Conservation (phyloP, 2,329 filamentous ascomycete species). For the Rasamsonia emersonii region DNA sequence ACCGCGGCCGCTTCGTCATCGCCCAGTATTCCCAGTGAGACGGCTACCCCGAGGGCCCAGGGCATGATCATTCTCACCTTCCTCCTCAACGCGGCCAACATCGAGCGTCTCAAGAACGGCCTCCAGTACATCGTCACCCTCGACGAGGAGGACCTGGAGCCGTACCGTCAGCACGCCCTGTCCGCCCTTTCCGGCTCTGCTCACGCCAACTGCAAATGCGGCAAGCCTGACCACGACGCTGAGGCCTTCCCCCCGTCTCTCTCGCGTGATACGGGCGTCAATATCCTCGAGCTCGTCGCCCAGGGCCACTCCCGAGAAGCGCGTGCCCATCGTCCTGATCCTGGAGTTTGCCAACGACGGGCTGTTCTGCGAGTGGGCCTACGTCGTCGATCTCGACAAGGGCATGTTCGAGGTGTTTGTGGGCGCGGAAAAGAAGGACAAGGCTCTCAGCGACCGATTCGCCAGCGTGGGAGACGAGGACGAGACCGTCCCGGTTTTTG, state of each 20-base stretch:
- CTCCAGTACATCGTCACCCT: slow-evolving; percentile 12
- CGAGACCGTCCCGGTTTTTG: no score
- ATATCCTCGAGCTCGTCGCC: slow-evolving; percentile 12
- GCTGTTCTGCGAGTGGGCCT: slow-evolving; percentile 18
- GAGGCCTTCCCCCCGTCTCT: slow-evolving; percentile 9
- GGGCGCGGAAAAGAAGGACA: no score
- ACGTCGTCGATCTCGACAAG: slow-evolving; percentile 18
- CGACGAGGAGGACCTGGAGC: slow-evolving; percentile 1
- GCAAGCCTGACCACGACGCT: background rate
- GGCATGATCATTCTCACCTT: slow-evolving; percentile 16
- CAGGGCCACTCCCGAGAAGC: slow-evolving; percentile 9
- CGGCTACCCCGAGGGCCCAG: slow-evolving; percentile 17
- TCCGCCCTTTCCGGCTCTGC: background rate
- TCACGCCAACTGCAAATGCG: slow-evolving; percentile 3
- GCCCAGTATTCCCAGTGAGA: slow-evolving; percentile 22
- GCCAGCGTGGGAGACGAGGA: no score
- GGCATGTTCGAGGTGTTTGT: slow-evolving; percentile 9
- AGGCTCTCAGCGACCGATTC: no score
- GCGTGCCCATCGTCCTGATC: slow-evolving; percentile 8
- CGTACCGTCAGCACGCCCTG: background rate
- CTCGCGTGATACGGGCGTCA: slow-evolving; percentile 10
- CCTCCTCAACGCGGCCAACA: slow-evolving; percentile 13
- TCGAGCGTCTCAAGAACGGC: slow-evolving; percentile 14
- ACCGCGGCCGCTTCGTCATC: slow-evolving; percentile 15
- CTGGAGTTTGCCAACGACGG: slow-evolving; percentile 15